Evolutionary conservation across 176 grass and related monocot genomes (phyloP).

Genomic region (Dactylis glomerata): DNA sequence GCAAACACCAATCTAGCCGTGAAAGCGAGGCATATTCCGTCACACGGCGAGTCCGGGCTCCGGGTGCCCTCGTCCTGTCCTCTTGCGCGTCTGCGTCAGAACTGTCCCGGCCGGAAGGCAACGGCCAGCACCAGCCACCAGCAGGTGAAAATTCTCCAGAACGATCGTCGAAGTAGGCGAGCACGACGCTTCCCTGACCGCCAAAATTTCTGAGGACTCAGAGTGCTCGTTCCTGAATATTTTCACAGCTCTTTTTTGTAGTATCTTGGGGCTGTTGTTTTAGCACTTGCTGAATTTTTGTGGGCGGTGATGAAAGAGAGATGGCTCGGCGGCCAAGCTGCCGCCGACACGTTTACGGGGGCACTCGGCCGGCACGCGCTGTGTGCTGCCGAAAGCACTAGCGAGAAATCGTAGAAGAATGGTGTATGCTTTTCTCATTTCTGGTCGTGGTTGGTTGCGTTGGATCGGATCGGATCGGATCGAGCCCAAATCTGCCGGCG

Average conservation of each 20-base stretch:
- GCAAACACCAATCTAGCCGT: background rate
- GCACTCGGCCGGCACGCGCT: background rate
- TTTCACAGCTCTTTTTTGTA: background rate
- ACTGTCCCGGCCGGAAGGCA: background rate
- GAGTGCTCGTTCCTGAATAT: background rate
- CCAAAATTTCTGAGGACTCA: constrained; percentile 6
- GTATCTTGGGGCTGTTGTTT: background rate
- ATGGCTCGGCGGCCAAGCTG: background rate
- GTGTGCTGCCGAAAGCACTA: background rate
- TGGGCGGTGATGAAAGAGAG: constrained; percentile 3
- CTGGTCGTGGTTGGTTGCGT: background rate
- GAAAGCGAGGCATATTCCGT: constrained; percentile 36
- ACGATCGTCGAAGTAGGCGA: background rate
- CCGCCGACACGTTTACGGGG: background rate
- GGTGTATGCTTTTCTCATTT: background rate
- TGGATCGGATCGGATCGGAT: background rate
- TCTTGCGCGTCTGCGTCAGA: background rate
- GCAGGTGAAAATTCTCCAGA: background rate
- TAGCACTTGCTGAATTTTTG: background rate
- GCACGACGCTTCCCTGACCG: constrained; percentile 10
- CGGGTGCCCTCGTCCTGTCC: background rate
- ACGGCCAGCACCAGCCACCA: background rate
- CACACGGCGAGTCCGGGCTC: background rate
- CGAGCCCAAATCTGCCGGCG: background rate
- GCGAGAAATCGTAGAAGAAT: background rate